Evolutionary conservation across 2,329 filamentous ascomycete species (phyloP).

Genomic region (Chalaropsis thielavioides): DNA sequence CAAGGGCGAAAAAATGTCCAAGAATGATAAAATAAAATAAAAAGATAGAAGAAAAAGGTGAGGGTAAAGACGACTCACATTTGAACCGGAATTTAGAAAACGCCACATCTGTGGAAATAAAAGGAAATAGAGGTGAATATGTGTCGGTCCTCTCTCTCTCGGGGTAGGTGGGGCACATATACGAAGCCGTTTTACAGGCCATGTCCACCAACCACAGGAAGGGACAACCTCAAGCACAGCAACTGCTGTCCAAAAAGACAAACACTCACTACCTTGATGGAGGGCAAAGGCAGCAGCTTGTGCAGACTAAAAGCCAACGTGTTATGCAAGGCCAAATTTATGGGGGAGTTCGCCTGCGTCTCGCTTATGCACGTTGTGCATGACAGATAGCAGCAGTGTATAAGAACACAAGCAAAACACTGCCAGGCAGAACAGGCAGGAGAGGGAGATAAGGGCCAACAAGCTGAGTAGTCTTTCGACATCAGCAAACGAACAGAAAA

Average conservation of each 20-base stretch:
- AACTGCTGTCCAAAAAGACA: too few relatives aligned
- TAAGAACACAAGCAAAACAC: not conserved
- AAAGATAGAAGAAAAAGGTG: too few relatives aligned
- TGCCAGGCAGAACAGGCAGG: not conserved
- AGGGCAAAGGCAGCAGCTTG: not conserved
- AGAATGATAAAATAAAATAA: not conserved
- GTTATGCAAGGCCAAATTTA: not conserved
- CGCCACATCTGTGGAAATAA: not conserved
- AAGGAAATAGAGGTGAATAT: not conserved
- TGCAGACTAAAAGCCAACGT: not conserved
- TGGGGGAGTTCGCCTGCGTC: not conserved
- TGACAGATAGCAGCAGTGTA: not conserved
- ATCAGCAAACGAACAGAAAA: not conserved
- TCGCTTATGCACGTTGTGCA: conserved; percentile 1
- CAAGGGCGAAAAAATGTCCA: not conserved
- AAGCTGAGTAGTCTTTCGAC: not conserved
- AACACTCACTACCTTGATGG: too few relatives aligned
- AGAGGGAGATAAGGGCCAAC: not conserved
- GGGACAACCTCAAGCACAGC: too few relatives aligned
- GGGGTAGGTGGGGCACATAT: not conserved
- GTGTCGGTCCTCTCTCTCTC: not conserved
- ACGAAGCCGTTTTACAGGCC: not conserved
- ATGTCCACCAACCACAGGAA: too few relatives aligned
- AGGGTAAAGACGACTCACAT: not conserved
- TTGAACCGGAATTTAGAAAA: not conserved